Percentiles rank a stretch among this genome's conserved stretches.
Evolutionary conservation across 2,329 filamentous ascomycete genomes (phyloP).

Genomic region (Anthostomella pinea): DNA sequence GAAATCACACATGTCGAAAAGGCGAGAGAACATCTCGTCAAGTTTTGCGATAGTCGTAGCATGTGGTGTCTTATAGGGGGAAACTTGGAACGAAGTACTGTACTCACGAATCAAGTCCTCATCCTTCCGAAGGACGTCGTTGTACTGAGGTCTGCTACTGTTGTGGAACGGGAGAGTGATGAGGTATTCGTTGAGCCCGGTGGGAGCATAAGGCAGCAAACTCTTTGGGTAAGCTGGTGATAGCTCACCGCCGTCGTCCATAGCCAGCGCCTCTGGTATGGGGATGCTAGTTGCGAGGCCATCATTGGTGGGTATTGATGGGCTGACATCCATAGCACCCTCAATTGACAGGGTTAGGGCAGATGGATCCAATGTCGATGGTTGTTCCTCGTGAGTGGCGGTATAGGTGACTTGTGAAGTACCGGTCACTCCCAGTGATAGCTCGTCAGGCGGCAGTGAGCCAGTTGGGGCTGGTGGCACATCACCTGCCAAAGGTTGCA

Average conservation of each 20-base stretch:
- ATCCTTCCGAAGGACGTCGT: slow-evolving; percentile 45
- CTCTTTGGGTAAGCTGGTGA: slow-evolving; percentile 20
- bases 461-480: slow-evolving; percentile 1
- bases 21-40: slow-evolving; percentile 47
- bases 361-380: slow-evolving; percentile 29
- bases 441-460: slow-evolving; percentile 7
- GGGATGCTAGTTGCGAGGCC: slow-evolving; percentile 10
- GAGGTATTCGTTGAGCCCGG: slow-evolving; percentile 42
- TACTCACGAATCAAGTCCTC: slow-evolving; percentile 44
- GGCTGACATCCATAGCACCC: slow-evolving; percentile 25
- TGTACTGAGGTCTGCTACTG: slow-evolving; percentile 50
- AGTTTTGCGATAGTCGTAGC: slow-evolving; percentile 42
- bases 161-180: slow-evolving; percentile 58
- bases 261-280: slow-evolving; percentile 4
- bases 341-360: slow-evolving; percentile 31
- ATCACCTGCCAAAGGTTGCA: slow-evolving; percentile 9
- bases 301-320: slow-evolving; percentile 27
- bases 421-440: slow-evolving; percentile 5
- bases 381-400: slow-evolving; percentile 24
- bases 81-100: slow-evolving; percentile 39
- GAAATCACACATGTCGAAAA: slow-evolving; percentile 56
- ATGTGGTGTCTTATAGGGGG: slow-evolving; percentile 39
- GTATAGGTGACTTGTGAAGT: slow-evolving; percentile 14
- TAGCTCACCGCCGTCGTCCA: slow-evolving; percentile 15
- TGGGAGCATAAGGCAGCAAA: slow-evolving; percentile 24